phyloP scores from a whole-genome alignment of 805 yeast species.

The Cyberlindnera amylophila region DNA sequence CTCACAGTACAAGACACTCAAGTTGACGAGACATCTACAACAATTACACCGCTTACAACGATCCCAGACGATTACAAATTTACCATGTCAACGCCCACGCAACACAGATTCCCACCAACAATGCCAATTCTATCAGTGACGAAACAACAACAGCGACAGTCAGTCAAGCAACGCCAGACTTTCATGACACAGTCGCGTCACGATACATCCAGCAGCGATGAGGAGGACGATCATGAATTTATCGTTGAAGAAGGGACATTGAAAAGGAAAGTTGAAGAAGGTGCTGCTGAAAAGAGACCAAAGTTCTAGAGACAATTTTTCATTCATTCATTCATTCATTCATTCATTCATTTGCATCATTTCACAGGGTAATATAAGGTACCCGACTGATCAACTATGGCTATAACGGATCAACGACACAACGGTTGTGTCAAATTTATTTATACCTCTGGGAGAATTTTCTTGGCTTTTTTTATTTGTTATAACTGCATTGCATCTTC shows the following conservation, averaged over 20 bases:
- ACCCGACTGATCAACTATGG: too few relatives aligned
- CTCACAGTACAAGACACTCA: constrained; percentile 1
- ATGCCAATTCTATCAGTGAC: constrained; percentile 17
- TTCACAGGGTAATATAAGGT: too few relatives aligned
- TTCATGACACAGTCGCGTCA: background rate
- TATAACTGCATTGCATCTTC: too few relatives aligned
- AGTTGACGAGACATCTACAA: background rate
- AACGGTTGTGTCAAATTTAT: too few relatives aligned
- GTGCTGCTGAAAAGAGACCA: constrained; percentile 9
- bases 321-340: too few relatives aligned
- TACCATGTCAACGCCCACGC: constrained; percentile 11
- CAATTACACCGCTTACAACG: background rate
- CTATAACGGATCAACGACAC: too few relatives aligned
- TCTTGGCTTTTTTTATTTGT: too few relatives aligned
- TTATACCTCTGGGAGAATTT: too few relatives aligned
- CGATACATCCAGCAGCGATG: constrained; percentile 7
- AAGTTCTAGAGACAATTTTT: constrained; percentile 1
- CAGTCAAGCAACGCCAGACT: background rate
- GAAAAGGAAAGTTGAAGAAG: constrained; percentile 5
- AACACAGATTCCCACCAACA: constrained; percentile 22
- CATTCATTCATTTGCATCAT: too few relatives aligned
- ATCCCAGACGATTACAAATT: constrained; percentile 20
- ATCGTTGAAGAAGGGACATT: constrained; percentile 4
- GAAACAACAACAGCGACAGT: background rate
- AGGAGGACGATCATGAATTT: constrained; percentile 3